These are phyloP conservation scores for Lentinula sp. DNA, from an alignment of 768 basidiomycete genomes.

Conservation along the genomic window DNA sequence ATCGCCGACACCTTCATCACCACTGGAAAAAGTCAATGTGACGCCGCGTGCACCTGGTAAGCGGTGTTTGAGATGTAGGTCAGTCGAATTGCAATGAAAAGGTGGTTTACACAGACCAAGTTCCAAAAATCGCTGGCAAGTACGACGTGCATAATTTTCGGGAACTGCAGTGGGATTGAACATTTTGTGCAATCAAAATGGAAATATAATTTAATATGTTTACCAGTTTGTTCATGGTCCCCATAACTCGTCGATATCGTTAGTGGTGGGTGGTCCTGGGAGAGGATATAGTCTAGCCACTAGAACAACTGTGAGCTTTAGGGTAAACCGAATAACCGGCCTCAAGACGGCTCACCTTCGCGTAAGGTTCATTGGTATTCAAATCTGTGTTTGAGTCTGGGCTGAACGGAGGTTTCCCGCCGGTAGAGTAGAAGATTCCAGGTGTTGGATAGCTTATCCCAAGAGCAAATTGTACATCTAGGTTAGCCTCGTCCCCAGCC, in stretches of 20 bases:
- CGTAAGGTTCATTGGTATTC: conserved; percentile 8
- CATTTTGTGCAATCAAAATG: not conserved
- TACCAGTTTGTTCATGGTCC: conserved; percentile 51
- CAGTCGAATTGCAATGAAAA: not conserved
- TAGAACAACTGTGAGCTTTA: conserved; percentile 12
- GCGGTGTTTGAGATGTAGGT: not conserved
- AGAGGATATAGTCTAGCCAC: conserved; percentile 45
- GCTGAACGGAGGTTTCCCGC: conserved; percentile 6
- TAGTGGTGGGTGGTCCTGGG: conserved; percentile 32
- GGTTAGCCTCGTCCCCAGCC: conserved; percentile 59
- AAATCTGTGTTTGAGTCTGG: not conserved
- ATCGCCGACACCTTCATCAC: conserved; percentile 52
- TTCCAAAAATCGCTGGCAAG: conserved; percentile 40
- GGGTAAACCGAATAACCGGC: too few relatives aligned
- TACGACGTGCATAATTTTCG: conserved; percentile 32
- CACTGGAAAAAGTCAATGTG: conserved; percentile 44
- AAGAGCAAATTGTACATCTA: conserved; percentile 64
- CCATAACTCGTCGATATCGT: conserved; percentile 50
- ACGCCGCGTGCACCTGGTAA: conserved; percentile 41
- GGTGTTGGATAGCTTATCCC: conserved; percentile 60
- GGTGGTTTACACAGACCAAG: conserved; percentile 24
- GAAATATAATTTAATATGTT: not conserved
- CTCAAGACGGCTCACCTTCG: not conserved
- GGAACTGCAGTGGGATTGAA: conserved; percentile 28
- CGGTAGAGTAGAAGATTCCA: conserved; percentile 7